Conservation (phyloP, 202 grass and related monocot species). For the Carex arenaria region DNA sequence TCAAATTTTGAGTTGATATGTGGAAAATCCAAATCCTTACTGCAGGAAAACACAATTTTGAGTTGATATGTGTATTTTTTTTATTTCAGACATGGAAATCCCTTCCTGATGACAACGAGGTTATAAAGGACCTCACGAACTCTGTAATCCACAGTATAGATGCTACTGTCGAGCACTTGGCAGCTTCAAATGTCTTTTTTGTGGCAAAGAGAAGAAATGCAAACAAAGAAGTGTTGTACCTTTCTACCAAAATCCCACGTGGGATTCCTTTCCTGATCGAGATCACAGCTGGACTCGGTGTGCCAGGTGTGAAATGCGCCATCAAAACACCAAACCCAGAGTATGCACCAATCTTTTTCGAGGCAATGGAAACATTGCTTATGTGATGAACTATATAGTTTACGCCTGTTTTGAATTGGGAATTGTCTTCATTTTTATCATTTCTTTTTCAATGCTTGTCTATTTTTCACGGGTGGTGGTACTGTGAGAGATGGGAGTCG, state of each 20-base stretch:
- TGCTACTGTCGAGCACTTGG: slow-evolving; percentile 63
- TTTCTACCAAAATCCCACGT: slow-evolving; percentile 63
- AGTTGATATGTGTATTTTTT: background rate
- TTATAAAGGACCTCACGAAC: slow-evolving; percentile 61
- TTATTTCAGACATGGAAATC: slow-evolving; percentile 78
- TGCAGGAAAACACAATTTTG: too few species aligned
- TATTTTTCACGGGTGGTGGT: background rate
- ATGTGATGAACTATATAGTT: slow-evolving; percentile 35
- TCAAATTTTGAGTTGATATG: too few species aligned
- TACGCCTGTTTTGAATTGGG: background rate
- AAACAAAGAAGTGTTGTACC: slow-evolving; percentile 84
- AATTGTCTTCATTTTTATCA: background rate
- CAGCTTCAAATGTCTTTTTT: slow-evolving; percentile 81
- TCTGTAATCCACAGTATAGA: slow-evolving; percentile 74
- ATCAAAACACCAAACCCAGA: slow-evolving; percentile 84
- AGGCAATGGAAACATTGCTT: slow-evolving; percentile 74
- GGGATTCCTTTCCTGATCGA: slow-evolving; percentile 89
- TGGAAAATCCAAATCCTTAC: too few species aligned
- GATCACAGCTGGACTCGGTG: slow-evolving; percentile 54
- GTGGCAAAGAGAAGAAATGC: slow-evolving; percentile 88
- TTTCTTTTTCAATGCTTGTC: background rate
- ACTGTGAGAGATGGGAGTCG: background rate
- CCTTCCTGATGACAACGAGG: slow-evolving; percentile 83
- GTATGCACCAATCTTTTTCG: slow-evolving; percentile 78
- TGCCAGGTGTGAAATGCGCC: slow-evolving; percentile 79